Evolutionary conservation across 352 stramenopile species (phyloP).

Genomic region (Phytopythium helicoides): DNA sequence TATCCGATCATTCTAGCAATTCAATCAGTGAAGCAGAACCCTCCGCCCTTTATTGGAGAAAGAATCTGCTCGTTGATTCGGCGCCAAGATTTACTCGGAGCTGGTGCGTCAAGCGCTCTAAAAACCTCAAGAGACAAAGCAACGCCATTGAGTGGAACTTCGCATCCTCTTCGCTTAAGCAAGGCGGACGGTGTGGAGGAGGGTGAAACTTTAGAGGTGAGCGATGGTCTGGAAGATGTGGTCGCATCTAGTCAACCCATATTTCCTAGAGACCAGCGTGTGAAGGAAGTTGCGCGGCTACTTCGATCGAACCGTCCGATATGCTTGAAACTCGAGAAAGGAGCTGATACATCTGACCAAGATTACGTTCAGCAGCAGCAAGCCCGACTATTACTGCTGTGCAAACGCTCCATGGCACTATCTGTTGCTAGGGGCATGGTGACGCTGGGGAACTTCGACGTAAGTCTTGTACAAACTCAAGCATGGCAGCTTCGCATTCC

Average conservation of each 20-base stretch:
- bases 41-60: slow-evolving; percentile 52
- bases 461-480: slow-evolving; percentile 55
- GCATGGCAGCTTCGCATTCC: slow-evolving; percentile 90
- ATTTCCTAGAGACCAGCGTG: slow-evolving; percentile 67
- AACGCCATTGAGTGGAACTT: slow-evolving; percentile 1
- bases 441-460: slow-evolving; percentile 91
- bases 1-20: slow-evolving; percentile 62
- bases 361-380: slow-evolving; percentile 90
- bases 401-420: slow-evolving; percentile 92
- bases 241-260: slow-evolving; percentile 50
- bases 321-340: slow-evolving; percentile 73
- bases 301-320: slow-evolving; percentile 70
- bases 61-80: slow-evolving; percentile 57
- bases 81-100: slow-evolving; percentile 52
- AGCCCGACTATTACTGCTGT: slow-evolving; percentile 92
- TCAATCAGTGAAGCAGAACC: slow-evolving; percentile 51
- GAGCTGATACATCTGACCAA: slow-evolving; percentile 58
- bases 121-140: slow-evolving; percentile 5
- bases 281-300: slow-evolving; percentile 82
- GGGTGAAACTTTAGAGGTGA: slow-evolving; percentile 21
- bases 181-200: not conserved
- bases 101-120: slow-evolving; percentile 8
- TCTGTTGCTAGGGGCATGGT: slow-evolving; percentile 96
- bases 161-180: slow-evolving; percentile 16
- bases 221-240: slow-evolving; percentile 69